Evolutionary conservation across 495 filamentous ascomycete genomes (phyloP).

Genomic region (Stereocaulon alpinum): DNA sequence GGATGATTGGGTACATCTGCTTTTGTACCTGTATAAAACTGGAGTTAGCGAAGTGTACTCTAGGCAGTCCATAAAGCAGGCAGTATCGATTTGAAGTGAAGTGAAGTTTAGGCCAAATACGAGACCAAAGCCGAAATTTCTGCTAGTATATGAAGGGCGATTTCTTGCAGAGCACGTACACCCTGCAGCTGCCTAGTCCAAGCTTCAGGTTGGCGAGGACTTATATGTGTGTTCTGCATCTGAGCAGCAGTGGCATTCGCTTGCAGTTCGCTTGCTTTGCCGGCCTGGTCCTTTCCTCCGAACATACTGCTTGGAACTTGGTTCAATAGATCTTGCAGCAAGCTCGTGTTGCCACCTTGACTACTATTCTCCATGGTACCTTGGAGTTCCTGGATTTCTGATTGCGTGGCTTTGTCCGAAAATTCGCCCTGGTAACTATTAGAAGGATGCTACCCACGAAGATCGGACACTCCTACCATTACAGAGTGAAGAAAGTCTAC

Average conservation of each 20-base stretch:
- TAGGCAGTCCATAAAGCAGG: too few species aligned
- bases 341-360: conserved; percentile 41
- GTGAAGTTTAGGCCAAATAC: too few species aligned
- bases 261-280: conserved; percentile 55
- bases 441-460: background rate
- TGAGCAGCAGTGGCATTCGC: conserved; percentile 54
- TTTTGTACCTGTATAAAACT: conserved; percentile 40
- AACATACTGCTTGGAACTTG: conserved; percentile 70
- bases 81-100: background rate
- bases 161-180: background rate
- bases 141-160: background rate
- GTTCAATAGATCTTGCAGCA: conserved; percentile 63
- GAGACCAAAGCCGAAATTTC: background rate
- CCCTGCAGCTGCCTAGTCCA: conserved; percentile 54
- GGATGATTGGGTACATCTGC: conserved; percentile 73
- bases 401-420: conserved; percentile 78
- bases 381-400: conserved; percentile 74
- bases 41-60: background rate
- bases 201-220: conserved; percentile 64
- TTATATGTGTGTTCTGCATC: conserved; percentile 53
- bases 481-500: conserved; percentile 84
- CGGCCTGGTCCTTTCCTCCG: conserved; percentile 56
- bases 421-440: conserved; percentile 36
- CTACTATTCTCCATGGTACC: conserved; percentile 48
- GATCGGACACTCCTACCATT: conserved; percentile 42